A percentile compares a stretch with the other conserved stretches of the same genome.
Conservation (phyloP, 2,329 filamentous ascomycete genomes). For the Pseudogymnoascus sp. region DNA sequence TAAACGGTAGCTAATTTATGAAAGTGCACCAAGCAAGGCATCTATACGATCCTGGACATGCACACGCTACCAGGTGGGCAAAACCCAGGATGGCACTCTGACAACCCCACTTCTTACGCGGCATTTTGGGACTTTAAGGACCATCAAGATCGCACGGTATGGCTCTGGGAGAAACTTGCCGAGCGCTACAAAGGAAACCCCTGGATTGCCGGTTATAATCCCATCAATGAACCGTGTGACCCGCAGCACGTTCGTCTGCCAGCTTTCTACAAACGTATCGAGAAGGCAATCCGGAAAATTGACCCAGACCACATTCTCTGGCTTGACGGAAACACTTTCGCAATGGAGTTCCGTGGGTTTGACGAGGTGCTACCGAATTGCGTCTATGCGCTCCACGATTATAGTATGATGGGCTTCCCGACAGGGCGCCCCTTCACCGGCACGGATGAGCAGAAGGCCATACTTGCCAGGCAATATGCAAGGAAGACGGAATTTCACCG, state of each 20-base stretch:
- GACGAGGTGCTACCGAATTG: conserved; percentile 35
- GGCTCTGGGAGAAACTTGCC: conserved; percentile 41
- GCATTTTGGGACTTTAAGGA: conserved; percentile 44
- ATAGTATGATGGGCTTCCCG: conserved; percentile 37
- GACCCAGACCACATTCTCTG: conserved; percentile 39
- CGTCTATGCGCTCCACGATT: conserved; percentile 39
- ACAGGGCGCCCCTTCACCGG: conserved; percentile 33
- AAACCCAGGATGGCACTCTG: conserved; percentile 43
- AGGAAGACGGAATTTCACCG: conserved; percentile 42
- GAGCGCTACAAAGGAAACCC: conserved; percentile 36
- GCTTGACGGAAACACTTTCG: conserved; percentile 37
- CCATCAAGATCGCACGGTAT: conserved; percentile 40
- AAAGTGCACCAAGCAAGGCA: conserved; percentile 32
- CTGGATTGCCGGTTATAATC: conserved; percentile 45
- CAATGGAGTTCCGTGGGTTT: conserved; percentile 38
- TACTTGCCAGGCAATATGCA: conserved; percentile 34
- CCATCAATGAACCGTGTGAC: conserved; percentile 43
- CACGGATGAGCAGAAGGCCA: conserved; percentile 32
- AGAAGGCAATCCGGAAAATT: conserved; percentile 37
- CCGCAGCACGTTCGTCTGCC: conserved; percentile 37
- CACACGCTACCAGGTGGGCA: conserved; percentile 42
- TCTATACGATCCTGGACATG: conserved; percentile 44
- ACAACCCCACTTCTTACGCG: conserved; percentile 37
- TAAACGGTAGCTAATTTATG: background rate
- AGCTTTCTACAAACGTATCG: conserved; percentile 38